phyloP scores from a whole-genome alignment of 257 asterid genomes.

The Misopates orontium region DNA sequence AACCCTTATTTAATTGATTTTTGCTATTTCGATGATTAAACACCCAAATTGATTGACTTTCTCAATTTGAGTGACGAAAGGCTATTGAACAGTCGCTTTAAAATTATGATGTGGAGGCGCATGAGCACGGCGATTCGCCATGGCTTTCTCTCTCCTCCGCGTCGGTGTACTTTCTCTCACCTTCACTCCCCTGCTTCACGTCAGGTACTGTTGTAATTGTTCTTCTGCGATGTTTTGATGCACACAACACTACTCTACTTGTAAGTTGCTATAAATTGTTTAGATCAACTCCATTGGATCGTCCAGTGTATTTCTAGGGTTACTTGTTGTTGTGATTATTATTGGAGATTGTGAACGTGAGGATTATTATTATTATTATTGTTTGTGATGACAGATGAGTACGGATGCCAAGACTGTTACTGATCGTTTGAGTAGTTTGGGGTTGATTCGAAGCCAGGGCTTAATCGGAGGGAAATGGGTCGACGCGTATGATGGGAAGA shows the following conservation, averaged over 20 bases:
- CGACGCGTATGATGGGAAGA: conserved; percentile 88
- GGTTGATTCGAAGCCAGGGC: conserved; percentile 77
- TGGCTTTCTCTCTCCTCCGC: conserved; percentile 34
- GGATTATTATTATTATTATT: too few species aligned
- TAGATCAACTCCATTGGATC: background rate
- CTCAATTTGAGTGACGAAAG: conserved; percentile 24
- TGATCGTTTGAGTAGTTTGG: conserved; percentile 65
- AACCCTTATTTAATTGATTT: too few species aligned
- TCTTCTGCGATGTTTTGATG: background rate
- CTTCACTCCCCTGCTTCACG: conserved; percentile 25
- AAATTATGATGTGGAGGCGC: conserved; percentile 45
- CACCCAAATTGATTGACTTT: too few species aligned
- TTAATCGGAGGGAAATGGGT: conserved; percentile 91
- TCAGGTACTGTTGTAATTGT: conserved; percentile 35
- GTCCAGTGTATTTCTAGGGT: background rate
- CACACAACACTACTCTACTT: background rate
- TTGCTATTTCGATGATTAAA: too few species aligned
- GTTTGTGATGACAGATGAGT: conserved; percentile 56
- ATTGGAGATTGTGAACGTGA: background rate
- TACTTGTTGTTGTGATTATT: background rate
- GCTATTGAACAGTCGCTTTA: too few species aligned
- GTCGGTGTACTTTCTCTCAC: conserved; percentile 24
- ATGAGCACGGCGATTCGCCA: conserved; percentile 34
- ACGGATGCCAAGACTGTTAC: conserved; percentile 60
- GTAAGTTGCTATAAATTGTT: background rate